Evolutionary conservation across 2,329 filamentous ascomycete genomes (phyloP).

Genomic region (Sporothrix curviconia): DNA sequence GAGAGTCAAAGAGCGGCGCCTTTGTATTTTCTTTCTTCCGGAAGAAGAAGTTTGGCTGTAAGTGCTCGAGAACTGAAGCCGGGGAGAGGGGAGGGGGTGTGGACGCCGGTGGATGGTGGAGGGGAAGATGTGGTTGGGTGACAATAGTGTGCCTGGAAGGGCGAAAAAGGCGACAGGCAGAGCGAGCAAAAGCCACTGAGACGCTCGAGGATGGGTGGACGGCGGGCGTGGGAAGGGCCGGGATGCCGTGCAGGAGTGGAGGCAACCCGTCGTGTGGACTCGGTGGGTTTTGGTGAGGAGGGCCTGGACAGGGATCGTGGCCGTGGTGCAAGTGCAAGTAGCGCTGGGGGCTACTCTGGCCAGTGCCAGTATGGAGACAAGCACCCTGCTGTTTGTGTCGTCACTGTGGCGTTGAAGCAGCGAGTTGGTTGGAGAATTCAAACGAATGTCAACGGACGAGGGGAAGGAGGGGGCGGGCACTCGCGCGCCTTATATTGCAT

Average conservation of each 20-base stretch:
- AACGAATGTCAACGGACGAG: background rate
- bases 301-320: background rate
- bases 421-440: background rate
- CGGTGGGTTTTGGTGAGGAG: too few species aligned
- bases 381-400: too few species aligned
- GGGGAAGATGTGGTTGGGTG: background rate
- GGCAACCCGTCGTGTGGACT: background rate
- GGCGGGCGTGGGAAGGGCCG: conserved; percentile 1
- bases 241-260: conserved; percentile 7
- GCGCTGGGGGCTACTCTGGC: too few species aligned
- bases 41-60: conserved; percentile 9
- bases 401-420: background rate
- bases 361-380: too few species aligned
- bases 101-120: too few species aligned
- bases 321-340: too few species aligned
- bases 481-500: background rate
- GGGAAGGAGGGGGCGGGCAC: background rate
- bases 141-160: background rate
- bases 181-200: background rate
- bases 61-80: conserved; percentile 4
- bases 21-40: conserved; percentile 9
- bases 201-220: background rate
- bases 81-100: background rate
- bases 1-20: background rate
- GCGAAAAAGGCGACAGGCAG: background rate